These are phyloP conservation scores for Phyllosticta citrichinensis DNA, from an alignment of 2,329 filamentous ascomycete genomes.

Conservation along the genomic window DNA sequence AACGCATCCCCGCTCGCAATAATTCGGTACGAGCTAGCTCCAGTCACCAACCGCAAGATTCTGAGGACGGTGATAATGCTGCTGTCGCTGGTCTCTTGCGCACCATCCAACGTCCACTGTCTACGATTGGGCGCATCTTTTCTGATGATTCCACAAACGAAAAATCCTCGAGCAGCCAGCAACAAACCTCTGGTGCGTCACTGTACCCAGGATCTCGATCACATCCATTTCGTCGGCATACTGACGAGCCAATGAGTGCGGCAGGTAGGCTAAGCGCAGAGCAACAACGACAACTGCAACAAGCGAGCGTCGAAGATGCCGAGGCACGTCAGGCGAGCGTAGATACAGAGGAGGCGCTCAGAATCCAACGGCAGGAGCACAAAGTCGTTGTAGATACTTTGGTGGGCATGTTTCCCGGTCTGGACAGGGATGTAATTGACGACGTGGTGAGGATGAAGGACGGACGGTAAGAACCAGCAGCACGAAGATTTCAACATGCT, in stretches of 20 bases:
- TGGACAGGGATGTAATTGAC: slow-evolving; percentile 89
- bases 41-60: slow-evolving; percentile 14
- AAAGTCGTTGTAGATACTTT: slow-evolving; percentile 86
- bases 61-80: slow-evolving; percentile 58
- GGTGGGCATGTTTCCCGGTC: slow-evolving; percentile 90
- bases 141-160: slow-evolving; percentile 50
- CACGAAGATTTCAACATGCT: neutral
- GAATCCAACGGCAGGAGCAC: slow-evolving; percentile 76
- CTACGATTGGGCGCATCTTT: slow-evolving; percentile 90
- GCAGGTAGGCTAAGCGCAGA: slow-evolving; percentile 12
- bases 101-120: slow-evolving; percentile 83
- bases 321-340: slow-evolving; percentile 84
- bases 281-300: slow-evolving; percentile 20
- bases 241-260: slow-evolving; percentile 2
- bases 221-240: neutral
- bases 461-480: slow-evolving; percentile 56
- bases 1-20: slow-evolving; percentile 46
- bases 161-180: slow-evolving; percentile 9
- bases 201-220: neutral
- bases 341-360: slow-evolving; percentile 76
- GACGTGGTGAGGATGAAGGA: slow-evolving; percentile 95
- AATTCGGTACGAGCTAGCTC: slow-evolving; percentile 32
- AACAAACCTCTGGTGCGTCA: neutral
- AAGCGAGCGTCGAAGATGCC: slow-evolving; percentile 65
- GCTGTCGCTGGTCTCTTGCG: slow-evolving; percentile 77